Evolutionary conservation across 805 yeast genomes (phyloP), one percentile per base, ranked within the genome.

Genomic region (Cephaloascus albidus): DNA sequence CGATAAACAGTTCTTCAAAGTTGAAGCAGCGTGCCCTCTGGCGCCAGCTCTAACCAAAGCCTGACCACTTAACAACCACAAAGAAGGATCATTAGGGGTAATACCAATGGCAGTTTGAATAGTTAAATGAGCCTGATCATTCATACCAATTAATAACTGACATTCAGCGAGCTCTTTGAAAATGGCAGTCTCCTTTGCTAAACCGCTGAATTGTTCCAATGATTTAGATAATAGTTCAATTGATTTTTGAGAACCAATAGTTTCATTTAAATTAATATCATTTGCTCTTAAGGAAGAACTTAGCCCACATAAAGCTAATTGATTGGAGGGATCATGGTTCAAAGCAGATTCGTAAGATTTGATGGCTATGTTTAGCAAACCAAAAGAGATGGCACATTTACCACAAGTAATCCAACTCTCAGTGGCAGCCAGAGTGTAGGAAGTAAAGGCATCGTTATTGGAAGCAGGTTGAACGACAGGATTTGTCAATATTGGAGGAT

Each of bases 141-240:
- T 61, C 41, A 72, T 62, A 28, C 72, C 70, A 6, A 70, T 45
- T 10, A 65, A 51, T 12, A 72, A 48, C 46, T 76, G 76, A 40
- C 78, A 69, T 42, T 72, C 75, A 1, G 76, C 67, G 38, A 76
- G 56, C 48, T 74, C 81, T 37, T 61, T 65, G 62, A 73, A 70
- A 3, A 76, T 46, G 4, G 48, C 44, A 0, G 68, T 45, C 37
- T 67, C 69, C 36, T 60, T 60, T 23, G 61, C 52, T 18, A 76
- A 50, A 1, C 55, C 54, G 3, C 70, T 68, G 41, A 52, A 62
- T 17, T 50, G 48, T 10, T 59, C 63, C 36, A 71, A 54, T 3
- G 71, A 54, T 20, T 60, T 50, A 38, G 60, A 64, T 15, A 74
- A 51, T 4, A 65, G 47, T 33, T 64, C 70, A 10, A 70, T 61